Percentiles rank a stretch among this genome's conserved stretches.
Conservation (phyloP, 805 yeast species). For the Candida boleticola region DNA sequence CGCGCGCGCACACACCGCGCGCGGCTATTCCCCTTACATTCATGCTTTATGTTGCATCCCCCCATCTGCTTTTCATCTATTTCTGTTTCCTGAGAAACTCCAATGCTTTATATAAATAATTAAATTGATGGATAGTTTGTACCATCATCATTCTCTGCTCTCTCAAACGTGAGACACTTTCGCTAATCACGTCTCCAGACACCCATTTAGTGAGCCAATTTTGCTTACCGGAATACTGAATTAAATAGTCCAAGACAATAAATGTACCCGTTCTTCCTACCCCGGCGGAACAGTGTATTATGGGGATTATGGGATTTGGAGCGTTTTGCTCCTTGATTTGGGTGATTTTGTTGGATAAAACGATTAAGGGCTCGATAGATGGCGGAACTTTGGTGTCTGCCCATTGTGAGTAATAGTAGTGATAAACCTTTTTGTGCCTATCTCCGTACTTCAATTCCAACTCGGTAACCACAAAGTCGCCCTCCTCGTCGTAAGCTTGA, state of each 20-base stretch:
- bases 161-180: constrained; percentile 27
- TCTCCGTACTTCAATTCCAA: constrained; percentile 19
- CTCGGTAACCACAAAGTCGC: constrained; percentile 25
- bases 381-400: constrained; percentile 43
- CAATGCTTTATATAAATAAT: constrained; percentile 33
- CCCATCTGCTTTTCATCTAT: no score
- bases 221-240: constrained; percentile 10
- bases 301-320: constrained; percentile 17
- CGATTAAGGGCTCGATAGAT: constrained; percentile 26
- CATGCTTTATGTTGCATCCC: no score
- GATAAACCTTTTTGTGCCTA: constrained; percentile 28
- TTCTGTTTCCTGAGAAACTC: neutral
- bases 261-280: constrained; percentile 47
- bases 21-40: no score
- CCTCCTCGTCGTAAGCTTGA: constrained; percentile 13
- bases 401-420: constrained; percentile 44
- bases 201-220: constrained; percentile 2
- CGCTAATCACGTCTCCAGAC: constrained; percentile 24
- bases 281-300: constrained; percentile 47
- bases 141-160: constrained; percentile 43
- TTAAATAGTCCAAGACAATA: constrained; percentile 35
- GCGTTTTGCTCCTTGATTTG: constrained; percentile 4
- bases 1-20: no score
- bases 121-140: constrained; percentile 38
- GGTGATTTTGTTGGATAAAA: constrained; percentile 20